These are phyloP conservation scores for Fusarium incarnatum DNA, from an alignment of 2,329 filamentous ascomycete species.

Conservation along the genomic window DNA sequence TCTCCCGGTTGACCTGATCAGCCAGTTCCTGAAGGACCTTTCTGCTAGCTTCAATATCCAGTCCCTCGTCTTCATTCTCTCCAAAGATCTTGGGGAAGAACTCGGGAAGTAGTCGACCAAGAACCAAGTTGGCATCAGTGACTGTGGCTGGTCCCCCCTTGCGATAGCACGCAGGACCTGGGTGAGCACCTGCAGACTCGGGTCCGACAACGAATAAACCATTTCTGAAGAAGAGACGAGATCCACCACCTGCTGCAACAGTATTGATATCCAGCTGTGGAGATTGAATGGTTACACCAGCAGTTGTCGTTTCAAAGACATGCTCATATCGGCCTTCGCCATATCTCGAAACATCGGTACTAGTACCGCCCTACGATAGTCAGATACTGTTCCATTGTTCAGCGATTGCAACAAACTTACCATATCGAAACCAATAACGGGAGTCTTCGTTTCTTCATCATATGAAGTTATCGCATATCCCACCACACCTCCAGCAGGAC, in stretches of 20 bases:
- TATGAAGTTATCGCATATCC: constrained; percentile 94
- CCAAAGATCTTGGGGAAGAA: constrained; percentile 98
- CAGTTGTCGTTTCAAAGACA: constrained; percentile 93
- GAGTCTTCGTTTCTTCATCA: constrained; percentile 82
- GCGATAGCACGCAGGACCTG: constrained; percentile 89
- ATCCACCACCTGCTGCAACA: constrained; percentile 90
- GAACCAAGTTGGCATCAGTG: constrained; percentile 91
- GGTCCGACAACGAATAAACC: constrained; percentile 92
- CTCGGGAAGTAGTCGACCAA: constrained; percentile 85
- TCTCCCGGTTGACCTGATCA: constrained; percentile 80
- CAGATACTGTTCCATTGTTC: not conserved
- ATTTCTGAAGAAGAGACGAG: constrained; percentile 86
- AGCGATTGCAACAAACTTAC: constrained; percentile 37
- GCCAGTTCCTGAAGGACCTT: constrained; percentile 81
- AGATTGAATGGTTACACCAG: constrained; percentile 92
- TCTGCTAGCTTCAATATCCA: constrained; percentile 81
- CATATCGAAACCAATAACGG: constrained; percentile 97
- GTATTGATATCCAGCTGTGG: constrained; percentile 96
- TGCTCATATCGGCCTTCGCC: constrained; percentile 89
- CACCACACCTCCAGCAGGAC: constrained; percentile 92
- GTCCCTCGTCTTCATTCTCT: constrained; percentile 82
- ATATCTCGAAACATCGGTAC: constrained; percentile 90
- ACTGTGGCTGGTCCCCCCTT: constrained; percentile 91
- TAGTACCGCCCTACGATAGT: constrained; percentile 75
- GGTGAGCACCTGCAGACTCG: constrained; percentile 88